Conservation (phyloP, 164 flowering plant genomes). For the Litsea cubeba region DNA sequence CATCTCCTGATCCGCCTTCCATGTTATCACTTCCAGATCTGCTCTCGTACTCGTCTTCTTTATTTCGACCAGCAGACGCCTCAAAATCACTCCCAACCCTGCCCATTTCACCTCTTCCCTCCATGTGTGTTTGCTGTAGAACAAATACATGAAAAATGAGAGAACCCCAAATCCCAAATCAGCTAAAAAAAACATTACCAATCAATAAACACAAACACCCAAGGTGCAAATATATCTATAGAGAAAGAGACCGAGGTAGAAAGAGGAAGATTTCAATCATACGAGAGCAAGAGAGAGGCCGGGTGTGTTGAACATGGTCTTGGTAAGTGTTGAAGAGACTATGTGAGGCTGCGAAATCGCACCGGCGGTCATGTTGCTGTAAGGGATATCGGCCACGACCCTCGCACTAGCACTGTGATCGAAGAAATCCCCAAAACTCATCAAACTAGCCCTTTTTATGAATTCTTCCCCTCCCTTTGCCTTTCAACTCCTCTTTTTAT, state of each 20-base stretch:
- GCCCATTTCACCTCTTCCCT: slow-evolving; percentile 56
- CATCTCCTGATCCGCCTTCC: slow-evolving; percentile 89
- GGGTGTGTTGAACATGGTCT: slow-evolving; percentile 81
- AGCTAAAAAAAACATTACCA: slow-evolving; percentile 1
- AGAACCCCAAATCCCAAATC: slow-evolving; percentile 7
- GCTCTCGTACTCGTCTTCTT: slow-evolving; percentile 88
- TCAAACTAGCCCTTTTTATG: slow-evolving; percentile 31
- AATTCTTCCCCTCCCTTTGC: slow-evolving; percentile 3
- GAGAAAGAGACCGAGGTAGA: background rate
- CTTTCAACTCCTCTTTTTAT: background rate
- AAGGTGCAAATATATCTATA: background rate
- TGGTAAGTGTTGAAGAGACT: slow-evolving; percentile 43
- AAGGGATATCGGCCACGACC: slow-evolving; percentile 50
- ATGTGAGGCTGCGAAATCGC: slow-evolving; percentile 57
- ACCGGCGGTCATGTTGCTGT: slow-evolving; percentile 56
- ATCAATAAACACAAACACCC: background rate
- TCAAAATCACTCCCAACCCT: slow-evolving; percentile 45
- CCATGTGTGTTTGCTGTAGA: slow-evolving; percentile 62
- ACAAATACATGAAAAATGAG: background rate
- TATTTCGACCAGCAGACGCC: slow-evolving; percentile 36
- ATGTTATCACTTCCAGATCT: slow-evolving; percentile 95
- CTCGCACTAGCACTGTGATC: slow-evolving; percentile 52
- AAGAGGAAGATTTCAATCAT: slow-evolving; percentile 5
- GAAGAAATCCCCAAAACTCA: slow-evolving; percentile 92
- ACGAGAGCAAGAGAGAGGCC: slow-evolving; percentile 97